Percentiles rank a stretch among this genome's conserved stretches.
phyloP scores from a whole-genome alignment of 208 protist species.

The Acanthamoeba castellanii region DNA sequence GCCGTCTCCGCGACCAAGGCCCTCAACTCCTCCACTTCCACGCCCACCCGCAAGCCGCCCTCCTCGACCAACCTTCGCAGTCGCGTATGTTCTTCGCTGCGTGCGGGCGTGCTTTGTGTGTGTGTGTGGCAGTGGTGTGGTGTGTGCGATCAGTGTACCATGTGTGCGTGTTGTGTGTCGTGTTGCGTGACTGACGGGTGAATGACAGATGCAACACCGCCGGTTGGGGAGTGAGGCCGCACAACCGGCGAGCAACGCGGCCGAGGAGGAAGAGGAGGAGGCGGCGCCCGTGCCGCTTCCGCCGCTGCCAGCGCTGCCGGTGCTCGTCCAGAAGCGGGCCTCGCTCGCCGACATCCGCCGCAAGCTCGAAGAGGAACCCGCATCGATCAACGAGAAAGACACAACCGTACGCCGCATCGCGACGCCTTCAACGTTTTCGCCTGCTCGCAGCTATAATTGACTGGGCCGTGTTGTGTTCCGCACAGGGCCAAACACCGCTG shows the following conservation, averaged over 20 bases:
- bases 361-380: slow-evolving; percentile 44
- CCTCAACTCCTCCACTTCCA: neutral
- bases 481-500: slow-evolving; percentile 42
- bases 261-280: neutral
- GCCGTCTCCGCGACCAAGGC: neutral
- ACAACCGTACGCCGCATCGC: neutral
- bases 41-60: neutral
- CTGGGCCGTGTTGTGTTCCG: neutral
- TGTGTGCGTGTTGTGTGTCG: neutral
- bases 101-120: neutral
- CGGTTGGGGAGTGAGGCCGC: neutral
- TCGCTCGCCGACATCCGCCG: slow-evolving; percentile 41
- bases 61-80: neutral
- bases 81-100: neutral
- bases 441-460: no score
- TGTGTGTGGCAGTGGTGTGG: no score
- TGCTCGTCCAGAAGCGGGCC: slow-evolving; percentile 10
- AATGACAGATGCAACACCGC: neutral
- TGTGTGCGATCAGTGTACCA: neutral
- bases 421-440: neutral
- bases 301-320: neutral
- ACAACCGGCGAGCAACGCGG: neutral
- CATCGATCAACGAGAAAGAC: slow-evolving; percentile 46
- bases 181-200: neutral
- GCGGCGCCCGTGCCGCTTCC: neutral